A percentile compares a stretch with the other conserved stretches of the same genome.
Conservation (phyloP, 2,329 filamentous ascomycete genomes). For the Stachybotrys echinatus region DNA sequence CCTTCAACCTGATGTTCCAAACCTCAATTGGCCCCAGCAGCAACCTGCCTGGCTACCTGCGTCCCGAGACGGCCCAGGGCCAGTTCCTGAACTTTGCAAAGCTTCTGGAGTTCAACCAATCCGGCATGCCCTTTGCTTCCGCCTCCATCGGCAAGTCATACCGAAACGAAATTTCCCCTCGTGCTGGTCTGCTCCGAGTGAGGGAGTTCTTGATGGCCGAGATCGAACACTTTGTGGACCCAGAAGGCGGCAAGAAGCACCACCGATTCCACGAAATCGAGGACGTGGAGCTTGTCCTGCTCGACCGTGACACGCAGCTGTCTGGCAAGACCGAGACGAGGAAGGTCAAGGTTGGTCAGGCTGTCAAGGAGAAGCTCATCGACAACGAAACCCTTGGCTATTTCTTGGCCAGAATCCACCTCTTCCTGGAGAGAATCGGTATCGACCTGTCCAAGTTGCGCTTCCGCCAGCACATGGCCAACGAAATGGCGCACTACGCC, state of each 20-base stretch:
- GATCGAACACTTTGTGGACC: slow-evolving; percentile 98
- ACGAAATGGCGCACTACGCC: slow-evolving; percentile 81
- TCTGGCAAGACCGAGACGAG: slow-evolving; percentile 74
- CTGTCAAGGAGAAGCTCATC: slow-evolving; percentile 75
- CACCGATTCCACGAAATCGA: slow-evolving; percentile 80
- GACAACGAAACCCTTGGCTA: slow-evolving; percentile 98
- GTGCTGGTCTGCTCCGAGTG: slow-evolving; percentile 84
- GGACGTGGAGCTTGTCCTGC: slow-evolving; percentile 74
- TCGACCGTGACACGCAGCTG: slow-evolving; percentile 81
- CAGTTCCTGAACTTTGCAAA: slow-evolving; percentile 98
- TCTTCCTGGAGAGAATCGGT: slow-evolving; percentile 85
- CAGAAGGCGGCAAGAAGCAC: slow-evolving; percentile 92
- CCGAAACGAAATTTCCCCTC: slow-evolving; percentile 94
- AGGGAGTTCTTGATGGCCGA: slow-evolving; percentile 98
- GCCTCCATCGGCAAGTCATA: slow-evolving; percentile 97
- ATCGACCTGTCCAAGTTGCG: slow-evolving; percentile 83
- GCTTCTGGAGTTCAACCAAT: slow-evolving; percentile 92
- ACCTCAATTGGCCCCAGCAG: slow-evolving; percentile 90
- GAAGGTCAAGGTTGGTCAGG: slow-evolving; percentile 75
- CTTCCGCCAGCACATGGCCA: slow-evolving; percentile 92
- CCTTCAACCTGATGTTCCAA: slow-evolving; percentile 99
- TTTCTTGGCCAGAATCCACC: slow-evolving; percentile 89
- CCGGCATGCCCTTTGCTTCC: slow-evolving; percentile 93
- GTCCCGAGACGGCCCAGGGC: slow-evolving; percentile 94
- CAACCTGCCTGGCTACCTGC: slow-evolving; percentile 77